Conservation (phyloP, 768 basidiomycete genomes). For the Rhodotorula taiwanensis region DNA sequence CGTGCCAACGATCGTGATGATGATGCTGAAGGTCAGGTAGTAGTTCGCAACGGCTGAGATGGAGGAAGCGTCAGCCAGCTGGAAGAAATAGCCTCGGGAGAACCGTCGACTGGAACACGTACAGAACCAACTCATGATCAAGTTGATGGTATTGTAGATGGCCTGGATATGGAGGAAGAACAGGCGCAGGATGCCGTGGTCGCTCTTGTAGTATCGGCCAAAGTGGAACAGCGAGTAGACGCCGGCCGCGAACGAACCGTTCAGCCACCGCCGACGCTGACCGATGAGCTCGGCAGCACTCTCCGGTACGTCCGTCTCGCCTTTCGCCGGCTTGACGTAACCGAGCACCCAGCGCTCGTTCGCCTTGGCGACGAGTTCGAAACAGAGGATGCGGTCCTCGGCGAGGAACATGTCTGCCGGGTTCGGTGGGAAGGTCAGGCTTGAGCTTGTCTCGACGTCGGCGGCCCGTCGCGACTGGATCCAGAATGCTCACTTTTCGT, state of each 20-base stretch:
- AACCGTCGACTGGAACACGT: background rate
- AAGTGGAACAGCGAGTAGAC: conserved; percentile 87
- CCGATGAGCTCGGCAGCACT: conserved; percentile 84
- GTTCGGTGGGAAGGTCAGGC: background rate
- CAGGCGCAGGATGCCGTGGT: conserved; percentile 84
- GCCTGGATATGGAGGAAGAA: conserved; percentile 95
- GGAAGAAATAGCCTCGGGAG: no score
- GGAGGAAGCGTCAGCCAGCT: background rate
- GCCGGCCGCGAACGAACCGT: conserved; percentile 64
- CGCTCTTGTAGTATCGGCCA: conserved; percentile 57
- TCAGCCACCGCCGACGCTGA: conserved; percentile 92
- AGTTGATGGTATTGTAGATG: conserved; percentile 72
- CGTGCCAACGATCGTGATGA: conserved; percentile 31
- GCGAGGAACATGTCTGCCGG: conserved; percentile 53
- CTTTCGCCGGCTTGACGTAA: conserved; percentile 81
- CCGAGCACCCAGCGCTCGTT: conserved; percentile 72
- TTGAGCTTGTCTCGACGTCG: background rate
- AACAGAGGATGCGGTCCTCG: conserved; percentile 94
- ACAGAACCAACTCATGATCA: conserved; percentile 86
- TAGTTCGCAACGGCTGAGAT: conserved; percentile 34
- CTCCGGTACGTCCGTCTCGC: conserved; percentile 55
- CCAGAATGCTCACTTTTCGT: conserved; percentile 30
- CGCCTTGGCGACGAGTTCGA: conserved; percentile 89
- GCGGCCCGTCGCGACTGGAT: no score
- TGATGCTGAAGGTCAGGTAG: conserved; percentile 38